Evolutionary conservation across 371 early-diverging fungal species (phyloP), one percentile per base, ranked within the genome.

Genomic region (Chytridiales sp.): DNA sequence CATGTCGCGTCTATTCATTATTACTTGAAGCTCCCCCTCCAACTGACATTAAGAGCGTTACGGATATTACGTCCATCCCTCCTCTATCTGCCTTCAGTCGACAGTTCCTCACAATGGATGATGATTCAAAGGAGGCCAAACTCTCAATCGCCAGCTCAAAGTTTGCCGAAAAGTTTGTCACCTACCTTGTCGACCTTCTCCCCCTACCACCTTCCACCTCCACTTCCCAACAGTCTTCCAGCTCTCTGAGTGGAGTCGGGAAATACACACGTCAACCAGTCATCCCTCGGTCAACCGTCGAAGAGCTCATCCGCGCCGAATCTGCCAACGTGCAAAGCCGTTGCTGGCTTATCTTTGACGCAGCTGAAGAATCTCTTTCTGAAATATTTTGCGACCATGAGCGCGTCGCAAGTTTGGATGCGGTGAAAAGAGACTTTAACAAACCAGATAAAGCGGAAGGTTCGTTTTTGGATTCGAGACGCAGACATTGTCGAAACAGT

Each of bases 361-460:
- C 66, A 13, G 56, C 53, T 0, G 48, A 59, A 22, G 72, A 72
- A 44, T 59, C 66, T 2, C 24, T 72, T 4, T 24, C 32, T 0
- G 17, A 24, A 2, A 30, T 59, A 0, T 72, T 68, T 36, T 42
- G 29, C 19, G 38, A 31, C 1, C 68, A 59, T 31, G 13, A 32
- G 9, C 15, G 19, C 5, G 22, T 21, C 24, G 41, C n/a, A n/a
- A n/a, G 32, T 13, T 29, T 1, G 35, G 21, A 6, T 3, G 21
- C 13, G n/a, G 29, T 15, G 3, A 17, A 24, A 19, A 13, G 24
- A 0, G 42, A n/a, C n/a, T n/a, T n/a, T n/a, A n/a, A n/a, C n/a
- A 0, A 27, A 6, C 11, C 3, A 30, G 43, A 19, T 30, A n/a
- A n/a, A 22, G 55, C 22, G 50, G 4, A 15, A 38, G 0, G 39